Base-by-base conservation (phyloP, 768 basidiomycete species). In the Leccinum barrowsii region DNA sequence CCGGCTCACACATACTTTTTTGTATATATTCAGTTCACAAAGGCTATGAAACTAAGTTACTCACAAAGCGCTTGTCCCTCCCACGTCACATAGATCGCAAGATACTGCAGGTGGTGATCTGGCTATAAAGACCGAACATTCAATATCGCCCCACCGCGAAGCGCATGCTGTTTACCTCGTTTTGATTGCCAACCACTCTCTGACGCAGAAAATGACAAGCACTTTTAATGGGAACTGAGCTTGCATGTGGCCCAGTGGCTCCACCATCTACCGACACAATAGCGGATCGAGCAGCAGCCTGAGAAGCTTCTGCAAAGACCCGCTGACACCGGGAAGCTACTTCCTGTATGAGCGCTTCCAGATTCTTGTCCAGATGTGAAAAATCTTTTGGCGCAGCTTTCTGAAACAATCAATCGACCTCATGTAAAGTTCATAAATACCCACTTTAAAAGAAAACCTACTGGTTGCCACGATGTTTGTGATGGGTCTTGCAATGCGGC, bases 231-330 rank as follows among this genome's bases (percentile, higher is more conserved):
- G 63, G 60, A 64, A 59, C 62, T 54, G 58, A 67, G 65, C 67
- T 74, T 66, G 73, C 65, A 62, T 70, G 66, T 62, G 69, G 69
- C 63, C 67, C 55, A 32, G 34, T 63, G 46, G 66, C 73, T 50
- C 67, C 69, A 67, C 73, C 69, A 64, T 67, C 69, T 40, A 57
- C 58, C 61, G 65, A 65, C 61, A 80, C 71, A 54, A 71, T 72
- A 63, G 85, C 83, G 60, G 86, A 84, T 65, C 87, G 85, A 66
- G 82, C 81, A 52, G 82, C 78, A 51, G 87, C 87, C 59, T 77
- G 78, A 60, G 85, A 80, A 62, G 85, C 87, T 65, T 80, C 78
- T 61, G 73, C 74, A 73, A 91, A 90, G 57, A 88, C 73, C 67
- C 73, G 74, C 59, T 83, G 81, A 74, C 88, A 89, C 61, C 79